Base-by-base conservation (phyloP, 331 rosid genomes). In the Cucumis variabilis region DNA sequence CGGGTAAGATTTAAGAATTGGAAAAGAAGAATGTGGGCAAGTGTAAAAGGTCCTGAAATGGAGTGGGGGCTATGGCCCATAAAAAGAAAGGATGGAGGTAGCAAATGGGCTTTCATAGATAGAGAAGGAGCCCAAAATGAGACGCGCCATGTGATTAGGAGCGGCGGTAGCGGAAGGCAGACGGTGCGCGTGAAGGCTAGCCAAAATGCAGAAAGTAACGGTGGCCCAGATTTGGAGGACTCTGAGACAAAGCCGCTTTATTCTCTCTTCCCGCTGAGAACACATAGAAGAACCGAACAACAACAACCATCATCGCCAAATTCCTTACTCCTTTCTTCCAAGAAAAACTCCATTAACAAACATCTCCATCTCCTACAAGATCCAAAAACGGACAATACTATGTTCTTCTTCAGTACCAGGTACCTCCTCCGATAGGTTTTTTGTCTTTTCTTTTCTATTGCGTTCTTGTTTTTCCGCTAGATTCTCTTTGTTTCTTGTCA, bases 151-250 rank as follows among this genome's bases (percentile, higher is more conserved):
- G 19, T 73, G 79, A 63, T 63, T 63, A 63, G 10, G 24, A 30
- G 80, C 80, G 80, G 80, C 80, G 58, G 80, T 41, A 41, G 80
- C 55, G 80, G 80, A 21, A 74, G 27, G 55, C 51, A 44, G 20
- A 44, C 80, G 53, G 81, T 73, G 53, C 79, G 79, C 76, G 76
- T 71, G 76, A 30, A 71, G 75, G 75, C 75, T 70, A 46, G 76
- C 13, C 76, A 30, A 71, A 71, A 65, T 65, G 70, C 73, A 69
- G 3, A 27, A 41, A 27, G 30, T 4, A 48, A 87, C 87, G 92
- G 95, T 89, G 96, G 93, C 93, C 95, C 96, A 88, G 90, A 92
- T 94, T 95, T 95, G 88, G 78, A 91, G 96, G 37, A 66, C 20
- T 28, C 33, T 12, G 70, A 62, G 84, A 67, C 85, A 46, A 90